Evolutionary conservation across 2,329 filamentous ascomycete genomes (phyloP).

Genomic region (Penicillium glabrum): DNA sequence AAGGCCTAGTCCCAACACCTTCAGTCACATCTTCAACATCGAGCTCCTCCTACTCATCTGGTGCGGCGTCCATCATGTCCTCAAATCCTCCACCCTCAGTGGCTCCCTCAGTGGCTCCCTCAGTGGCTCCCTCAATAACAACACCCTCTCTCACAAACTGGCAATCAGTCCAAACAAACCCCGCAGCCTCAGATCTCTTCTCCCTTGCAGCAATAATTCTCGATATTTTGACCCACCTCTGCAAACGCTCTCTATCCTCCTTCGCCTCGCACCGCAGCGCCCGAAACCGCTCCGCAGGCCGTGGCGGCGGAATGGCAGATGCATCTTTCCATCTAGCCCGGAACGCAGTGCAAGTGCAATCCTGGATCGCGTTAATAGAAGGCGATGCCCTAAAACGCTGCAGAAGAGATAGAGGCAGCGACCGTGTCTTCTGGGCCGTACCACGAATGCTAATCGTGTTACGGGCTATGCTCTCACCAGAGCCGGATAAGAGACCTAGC

Average conservation of each 20-base stretch:
- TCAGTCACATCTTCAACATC: constrained; percentile 18
- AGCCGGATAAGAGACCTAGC: constrained; percentile 31
- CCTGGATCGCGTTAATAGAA: constrained; percentile 55
- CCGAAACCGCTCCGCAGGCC: constrained; percentile 50
- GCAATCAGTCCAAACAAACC: constrained; percentile 29
- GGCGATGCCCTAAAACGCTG: constrained; percentile 46
- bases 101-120: background rate
- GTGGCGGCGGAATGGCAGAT: constrained; percentile 53
- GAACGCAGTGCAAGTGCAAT: constrained; percentile 55
- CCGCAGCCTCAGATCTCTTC: constrained; percentile 55
- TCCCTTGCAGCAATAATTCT: constrained; percentile 59
- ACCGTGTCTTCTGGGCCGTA: constrained; percentile 38
- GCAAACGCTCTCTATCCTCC: constrained; percentile 57
- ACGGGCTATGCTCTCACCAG: constrained; percentile 38
- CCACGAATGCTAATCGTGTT: constrained; percentile 39
- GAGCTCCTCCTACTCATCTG: constrained; percentile 6
- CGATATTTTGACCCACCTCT: constrained; percentile 59
- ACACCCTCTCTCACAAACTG: constrained; percentile 11
- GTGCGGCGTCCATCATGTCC: constrained; percentile 15
- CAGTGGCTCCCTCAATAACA: background rate
- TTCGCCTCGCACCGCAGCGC: constrained; percentile 57
- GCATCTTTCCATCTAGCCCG: constrained; percentile 56
- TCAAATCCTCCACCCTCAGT: background rate
- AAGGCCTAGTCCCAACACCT: constrained; percentile 28
- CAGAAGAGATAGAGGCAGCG: constrained; percentile 27